Evolutionary conservation across 257 asterid species (phyloP), one percentile per base, ranked within the genome.

Genomic region (Forsythia viridissima): DNA sequence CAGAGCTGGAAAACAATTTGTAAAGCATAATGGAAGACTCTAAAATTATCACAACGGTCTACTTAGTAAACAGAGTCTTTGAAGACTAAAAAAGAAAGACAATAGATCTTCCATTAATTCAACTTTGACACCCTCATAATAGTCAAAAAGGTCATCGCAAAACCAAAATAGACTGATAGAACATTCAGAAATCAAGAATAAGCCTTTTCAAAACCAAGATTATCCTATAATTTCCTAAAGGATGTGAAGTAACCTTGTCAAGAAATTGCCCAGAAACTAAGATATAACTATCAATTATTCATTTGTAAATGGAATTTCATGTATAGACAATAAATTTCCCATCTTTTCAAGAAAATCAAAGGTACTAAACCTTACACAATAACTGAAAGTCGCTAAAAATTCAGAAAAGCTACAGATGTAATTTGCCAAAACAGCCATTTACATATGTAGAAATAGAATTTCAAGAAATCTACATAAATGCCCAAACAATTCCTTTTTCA

Each of bases 381-480:
- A 79, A 39, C 79, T 46, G 59, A 59, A 34, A 74, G n/a, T 20
- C 10, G 37, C 9, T 30, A 61, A 44, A 30, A 74, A 24, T 15
- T 20, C 36, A 43, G 41, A 48, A 18, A 57, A 34, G 57, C 39
- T 0, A 34, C 24, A 57, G 38, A 76, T 52, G 44, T 78, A 15
- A 78, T 65, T 77, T 70, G 42, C 76, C 77, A 38, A 79, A 70
- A 80, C 36, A 70, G 80, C 65, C 77, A 79, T 76, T 81, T 81
- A 71, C 21, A 16, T 36, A 15, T 20, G 70, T 30, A 34, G 12
- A 18, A 51, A 76, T 6, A 68, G 68, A 43, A 70, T 75, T 65
- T 71, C 37, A 70, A 77, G 52, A 70, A 84, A 48, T 21, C 65
- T 73, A 46, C 79, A 52, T 67, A 57, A 79, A 74, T 52, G 20